Conservation (phyloP, 495 filamentous ascomycete species). For the Cercophora sp. region DNA sequence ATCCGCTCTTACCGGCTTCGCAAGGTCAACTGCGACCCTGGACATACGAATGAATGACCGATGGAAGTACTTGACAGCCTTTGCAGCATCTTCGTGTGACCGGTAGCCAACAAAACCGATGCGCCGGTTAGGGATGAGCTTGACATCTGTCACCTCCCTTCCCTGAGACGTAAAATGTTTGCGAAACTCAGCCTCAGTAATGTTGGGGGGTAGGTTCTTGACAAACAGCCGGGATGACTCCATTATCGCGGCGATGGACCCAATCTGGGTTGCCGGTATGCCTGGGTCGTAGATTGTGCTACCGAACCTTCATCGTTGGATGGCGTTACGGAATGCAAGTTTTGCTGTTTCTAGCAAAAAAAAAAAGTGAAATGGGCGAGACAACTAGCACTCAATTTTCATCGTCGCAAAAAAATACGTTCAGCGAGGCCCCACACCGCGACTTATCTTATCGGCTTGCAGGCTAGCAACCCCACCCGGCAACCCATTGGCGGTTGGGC, state of each 20-base stretch:
- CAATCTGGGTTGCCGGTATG: conserved; percentile 21
- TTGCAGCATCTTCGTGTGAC: conserved; percentile 68
- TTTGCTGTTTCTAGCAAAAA: no score
- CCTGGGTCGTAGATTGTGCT: conserved; percentile 15
- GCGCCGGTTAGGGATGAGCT: conserved; percentile 78
- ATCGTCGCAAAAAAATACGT: no score
- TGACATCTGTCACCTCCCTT: conserved; percentile 79
- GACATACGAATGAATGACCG: conserved; percentile 93
- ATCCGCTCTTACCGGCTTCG: conserved; percentile 63
- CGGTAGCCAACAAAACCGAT: conserved; percentile 98
- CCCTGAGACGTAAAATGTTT: conserved; percentile 76
- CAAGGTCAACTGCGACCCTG: conserved; percentile 88
- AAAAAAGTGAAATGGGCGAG: neutral
- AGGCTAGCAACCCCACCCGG: neutral
- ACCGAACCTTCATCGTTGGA: conserved; percentile 21
- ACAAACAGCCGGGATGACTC: conserved; percentile 88
- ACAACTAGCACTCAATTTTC: no score
- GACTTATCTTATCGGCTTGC: conserved; percentile 22
- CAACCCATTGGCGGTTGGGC: neutral
- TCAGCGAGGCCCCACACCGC: conserved; percentile 11
- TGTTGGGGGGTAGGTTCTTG: conserved; percentile 72
- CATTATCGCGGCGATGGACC: conserved; percentile 32
- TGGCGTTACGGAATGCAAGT: no score
- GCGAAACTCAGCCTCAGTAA: conserved; percentile 72
- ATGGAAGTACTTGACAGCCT: conserved; percentile 92